Base-by-base conservation (phyloP, 2,329 filamentous ascomycete species). In the Sporothrix pallida region DNA sequence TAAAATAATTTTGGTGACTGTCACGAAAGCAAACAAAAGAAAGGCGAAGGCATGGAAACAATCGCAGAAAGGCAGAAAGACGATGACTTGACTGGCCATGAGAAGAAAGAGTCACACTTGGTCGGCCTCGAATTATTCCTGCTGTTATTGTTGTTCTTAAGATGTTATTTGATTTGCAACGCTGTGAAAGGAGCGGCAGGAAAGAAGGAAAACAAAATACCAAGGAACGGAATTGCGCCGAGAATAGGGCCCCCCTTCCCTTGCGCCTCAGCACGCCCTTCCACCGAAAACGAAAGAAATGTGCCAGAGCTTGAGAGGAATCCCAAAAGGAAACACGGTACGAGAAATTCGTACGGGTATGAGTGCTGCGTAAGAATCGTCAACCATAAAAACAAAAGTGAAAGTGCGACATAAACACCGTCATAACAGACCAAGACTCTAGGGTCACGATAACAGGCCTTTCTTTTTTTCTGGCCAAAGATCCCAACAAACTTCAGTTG, bases 211-310 rank as follows among this genome's bases (percentile, higher is more conserved):
- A 23, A 31, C 44, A 17, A 67, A 37, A 68, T 68, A 68, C 50
- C 48, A 54, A 54, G 67, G 67, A 23, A 60, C 42, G 68, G 68
- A 70, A 70, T 70, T 70, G 68, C 68, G 68, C 68, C 68, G 68
- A 70, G 68, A 48, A 70, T 46, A 52, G 6, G 6, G 26, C n/a
- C 68, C 65, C 37, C 17, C 46, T 42, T 50, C 23, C 26, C 23
- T 44, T 52, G 52, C 52, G 52, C 52, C 52, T 56, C 31, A 37
- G 4, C 31, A 23, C 44, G 23, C 48, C 48, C 48, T 56, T 68
- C 23, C 67, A 54, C 46, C 67, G n/a, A 54, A 46, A 56, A 13
- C 7, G 5, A 54, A 23, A 20, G 13, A 20, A 26, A 37, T 37
- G 31, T 37, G 31, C 31, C 31, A 37, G 4, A 6, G 31, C 31